phyloP scores from a whole-genome alignment of 2,329 filamentous ascomycete genomes.

The Pseudofabraea citricarpa region DNA sequence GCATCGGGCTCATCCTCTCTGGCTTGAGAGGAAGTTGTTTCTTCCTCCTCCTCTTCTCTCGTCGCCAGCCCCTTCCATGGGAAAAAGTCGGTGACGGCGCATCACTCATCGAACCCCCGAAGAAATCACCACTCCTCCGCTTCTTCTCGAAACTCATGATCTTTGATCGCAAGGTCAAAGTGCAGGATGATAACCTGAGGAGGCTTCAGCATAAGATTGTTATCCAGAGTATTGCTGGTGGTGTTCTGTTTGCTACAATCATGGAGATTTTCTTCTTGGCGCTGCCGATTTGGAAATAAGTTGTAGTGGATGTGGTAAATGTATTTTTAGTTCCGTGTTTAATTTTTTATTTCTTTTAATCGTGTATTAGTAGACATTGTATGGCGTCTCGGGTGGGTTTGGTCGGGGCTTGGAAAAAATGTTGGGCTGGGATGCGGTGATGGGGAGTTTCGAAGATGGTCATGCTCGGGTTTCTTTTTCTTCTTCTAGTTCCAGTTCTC shows the following conservation, averaged over 20 bases:
- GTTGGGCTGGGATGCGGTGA: too few species aligned
- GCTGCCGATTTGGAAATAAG: conserved; percentile 37
- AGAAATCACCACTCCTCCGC: conserved; percentile 23
- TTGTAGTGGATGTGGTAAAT: too few species aligned
- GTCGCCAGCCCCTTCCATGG: conserved; percentile 42
- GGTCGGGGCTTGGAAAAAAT: too few species aligned
- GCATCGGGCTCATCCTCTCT: conserved; percentile 36
- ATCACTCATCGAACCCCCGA: neutral
- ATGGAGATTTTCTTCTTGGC: conserved; percentile 31
- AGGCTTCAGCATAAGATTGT: conserved; percentile 40
- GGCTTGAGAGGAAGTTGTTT: conserved; percentile 43
- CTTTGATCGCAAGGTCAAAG: conserved; percentile 40
- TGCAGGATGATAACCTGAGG: conserved; percentile 38
- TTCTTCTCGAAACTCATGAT: conserved; percentile 37
- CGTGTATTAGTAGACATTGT: too few species aligned
- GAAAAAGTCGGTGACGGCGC: conserved; percentile 38
- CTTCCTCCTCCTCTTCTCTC: conserved; percentile 41
- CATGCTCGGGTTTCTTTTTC: too few species aligned
- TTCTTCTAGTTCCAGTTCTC: too few species aligned
- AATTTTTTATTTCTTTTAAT: too few species aligned
- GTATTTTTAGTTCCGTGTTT: too few species aligned
- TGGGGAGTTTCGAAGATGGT: too few species aligned
- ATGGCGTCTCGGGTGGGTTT: too few species aligned
- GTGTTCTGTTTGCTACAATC: neutral
- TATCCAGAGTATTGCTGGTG: conserved; percentile 12